Evolutionary conservation across 371 early-diverging fungal species (phyloP), one percentile per base, ranked within the genome.

Genomic region (Mucor circinelloides): DNA sequence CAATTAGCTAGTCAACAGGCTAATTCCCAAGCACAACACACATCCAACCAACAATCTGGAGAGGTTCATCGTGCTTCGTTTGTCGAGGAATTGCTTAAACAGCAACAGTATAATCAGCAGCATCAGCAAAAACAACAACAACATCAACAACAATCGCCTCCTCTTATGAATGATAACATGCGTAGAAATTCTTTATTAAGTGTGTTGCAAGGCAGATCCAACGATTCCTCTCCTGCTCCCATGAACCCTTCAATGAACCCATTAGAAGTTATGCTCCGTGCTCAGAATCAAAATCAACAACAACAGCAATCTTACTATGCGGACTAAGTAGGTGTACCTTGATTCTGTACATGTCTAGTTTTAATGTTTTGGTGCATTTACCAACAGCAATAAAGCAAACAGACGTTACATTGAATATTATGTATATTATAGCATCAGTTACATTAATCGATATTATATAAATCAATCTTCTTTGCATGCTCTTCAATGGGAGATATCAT

Each of bases 401-500:
- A 17, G 3, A n/a, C 21, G 46, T 46, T 19, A 19, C 46, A 46
- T 46, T 21, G 46, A 10, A 19, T 19, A 46, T 46, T 21, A 46
- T 10, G 23, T 46, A 12, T 44, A 7, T n/a, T 19, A 34, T 34
- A 0, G 4, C 4, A 10, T 6, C 17, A 15, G 19, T 50, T 8
- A 4, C n/a, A 0, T 50, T 27, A 27, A 21, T 52, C 27, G 2
- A 50, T 3, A 23, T 27, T 6, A 30, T 50, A 6, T 7, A 76
- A 28, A 12, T 70, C 32, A 36, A 81, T 70, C 27, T 74, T 78
- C 32, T 74, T 46, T 21, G 78, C 78, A 50, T 76, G 73, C 8
- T 74, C 70, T 54, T 82, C 82, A 55, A 82, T 78, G 25, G 74
- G 71, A n/a, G 80, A 78, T 3, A 71, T 25, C 13, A 82, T 76